These are phyloP conservation scores for Pigoraptor vietnamica DNA, from an alignment of 78 protist genomes.

Conservation along the genomic window DNA sequence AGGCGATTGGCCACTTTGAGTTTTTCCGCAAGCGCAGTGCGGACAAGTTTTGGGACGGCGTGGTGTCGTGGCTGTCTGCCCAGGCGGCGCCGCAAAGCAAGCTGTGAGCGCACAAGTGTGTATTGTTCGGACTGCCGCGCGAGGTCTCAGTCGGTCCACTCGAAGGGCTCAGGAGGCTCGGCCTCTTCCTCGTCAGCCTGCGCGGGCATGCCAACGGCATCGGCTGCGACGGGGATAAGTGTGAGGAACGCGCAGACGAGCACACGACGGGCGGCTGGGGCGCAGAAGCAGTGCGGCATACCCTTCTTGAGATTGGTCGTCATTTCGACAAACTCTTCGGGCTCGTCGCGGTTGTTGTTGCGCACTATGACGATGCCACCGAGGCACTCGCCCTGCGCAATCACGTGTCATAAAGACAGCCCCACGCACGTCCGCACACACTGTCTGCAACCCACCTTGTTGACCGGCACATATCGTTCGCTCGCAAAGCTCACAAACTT, in stretches of 20 bases:
- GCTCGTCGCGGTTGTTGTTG: slow-evolving; percentile 18
- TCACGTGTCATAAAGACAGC: background rate
- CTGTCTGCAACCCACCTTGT: background rate
- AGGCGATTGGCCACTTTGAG: background rate
- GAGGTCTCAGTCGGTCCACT: background rate
- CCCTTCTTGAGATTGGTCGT: background rate
- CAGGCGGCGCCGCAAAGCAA: background rate
- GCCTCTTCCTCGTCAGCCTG: background rate
- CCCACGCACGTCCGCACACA: background rate
- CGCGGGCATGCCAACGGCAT: background rate
- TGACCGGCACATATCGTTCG: slow-evolving; percentile 61
- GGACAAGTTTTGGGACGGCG: background rate
- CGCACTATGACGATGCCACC: slow-evolving; percentile 19
- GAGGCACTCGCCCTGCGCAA: background rate
- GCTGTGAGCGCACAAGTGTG: background rate
- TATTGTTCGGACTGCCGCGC: no score
- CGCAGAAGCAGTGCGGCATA: background rate
- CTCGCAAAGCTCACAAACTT: slow-evolving; percentile 25
- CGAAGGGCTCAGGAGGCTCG: background rate
- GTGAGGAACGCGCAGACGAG: no score
- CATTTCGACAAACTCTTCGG: slow-evolving; percentile 15
- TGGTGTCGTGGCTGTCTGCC: background rate
- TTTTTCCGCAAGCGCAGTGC: background rate
- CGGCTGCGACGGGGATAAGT: background rate
- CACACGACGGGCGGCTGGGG: no score